These are phyloP conservation scores for Geotrichum cucujoidarum DNA, from an alignment of 1,139 yeast genomes.

Conservation along the genomic window DNA sequence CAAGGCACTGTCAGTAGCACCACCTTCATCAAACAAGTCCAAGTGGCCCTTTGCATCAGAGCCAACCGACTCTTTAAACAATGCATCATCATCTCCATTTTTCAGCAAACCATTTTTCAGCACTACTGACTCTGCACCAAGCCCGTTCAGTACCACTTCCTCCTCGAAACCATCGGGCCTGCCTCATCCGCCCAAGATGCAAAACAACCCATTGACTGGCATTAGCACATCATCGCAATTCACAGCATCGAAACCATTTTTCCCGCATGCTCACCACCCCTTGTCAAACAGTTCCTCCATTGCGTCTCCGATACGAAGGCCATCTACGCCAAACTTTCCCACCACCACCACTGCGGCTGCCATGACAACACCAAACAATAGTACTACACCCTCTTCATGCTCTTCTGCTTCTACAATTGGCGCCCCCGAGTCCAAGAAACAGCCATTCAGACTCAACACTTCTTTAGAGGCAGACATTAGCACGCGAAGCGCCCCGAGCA, in stretches of 20 bases:
- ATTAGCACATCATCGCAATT: too few species aligned
- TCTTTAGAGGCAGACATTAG: conserved; percentile 25
- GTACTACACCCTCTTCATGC: conserved; percentile 6
- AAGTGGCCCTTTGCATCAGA: conserved; percentile 6
- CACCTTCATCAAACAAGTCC: not conserved
- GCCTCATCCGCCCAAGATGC: not conserved
- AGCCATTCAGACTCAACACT: conserved; percentile 24
- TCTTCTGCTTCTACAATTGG: conserved; percentile 8
- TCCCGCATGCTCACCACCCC: too few species aligned
- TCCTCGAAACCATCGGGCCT: not conserved
- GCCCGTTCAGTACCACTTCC: conserved; percentile 4
- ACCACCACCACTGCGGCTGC: not conserved
- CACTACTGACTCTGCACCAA: conserved; percentile 8
- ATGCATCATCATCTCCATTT: conserved; percentile 14
- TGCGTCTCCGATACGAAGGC: too few species aligned
- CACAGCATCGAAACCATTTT: too few species aligned
- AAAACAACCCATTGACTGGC: too few species aligned
- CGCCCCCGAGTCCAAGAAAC: not conserved
- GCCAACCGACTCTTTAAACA: not conserved
- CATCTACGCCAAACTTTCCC: not conserved
- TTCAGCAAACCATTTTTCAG: conserved; percentile 17
- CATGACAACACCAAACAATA: not conserved
- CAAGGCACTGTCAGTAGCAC: too few species aligned
- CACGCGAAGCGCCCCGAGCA: conserved; percentile 13
- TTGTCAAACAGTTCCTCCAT: too few species aligned